These are phyloP conservation scores for Coemansia sp. DNA, from an alignment of 192 early-diverging fungal genomes.

Conservation along the genomic window DNA sequence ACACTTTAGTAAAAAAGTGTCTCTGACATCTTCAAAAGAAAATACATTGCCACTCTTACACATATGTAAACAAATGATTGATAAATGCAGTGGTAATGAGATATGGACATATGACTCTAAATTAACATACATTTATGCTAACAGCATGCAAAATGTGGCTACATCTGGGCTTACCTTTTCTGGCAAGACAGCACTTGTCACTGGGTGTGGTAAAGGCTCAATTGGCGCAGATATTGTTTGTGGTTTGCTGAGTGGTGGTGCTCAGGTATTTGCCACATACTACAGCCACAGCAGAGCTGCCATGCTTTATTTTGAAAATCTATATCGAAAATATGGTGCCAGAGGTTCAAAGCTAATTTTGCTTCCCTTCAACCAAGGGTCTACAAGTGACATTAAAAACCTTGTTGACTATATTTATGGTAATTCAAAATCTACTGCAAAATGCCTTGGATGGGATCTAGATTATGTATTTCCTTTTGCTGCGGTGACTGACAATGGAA, in stretches of 20 bases:
- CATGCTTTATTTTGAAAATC: slow-evolving; percentile 81
- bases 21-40: slow-evolving; percentile 55
- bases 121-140: slow-evolving; percentile 71
- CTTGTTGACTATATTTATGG: slow-evolving; percentile 82
- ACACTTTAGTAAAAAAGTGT: slow-evolving; percentile 66
- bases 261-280: slow-evolving; percentile 86
- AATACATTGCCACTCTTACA: slow-evolving; percentile 42
- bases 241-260: slow-evolving; percentile 87
- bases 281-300: slow-evolving; percentile 71
- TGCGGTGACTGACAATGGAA: slow-evolving; percentile 82
- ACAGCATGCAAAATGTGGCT: slow-evolving; percentile 68
- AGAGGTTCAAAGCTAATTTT: slow-evolving; percentile 81
- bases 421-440: slow-evolving; percentile 52
- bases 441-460: slow-evolving; percentile 78
- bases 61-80: slow-evolving; percentile 5
- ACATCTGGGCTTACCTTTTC: slow-evolving; percentile 79
- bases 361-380: slow-evolving; percentile 95
- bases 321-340: slow-evolving; percentile 84
- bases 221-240: slow-evolving; percentile 90
- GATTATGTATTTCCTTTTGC: slow-evolving; percentile 93
- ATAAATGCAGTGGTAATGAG: slow-evolving; percentile 57
- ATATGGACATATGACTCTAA: slow-evolving; percentile 68
- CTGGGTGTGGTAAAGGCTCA: slow-evolving; percentile 86
- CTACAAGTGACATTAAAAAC: slow-evolving; percentile 72
- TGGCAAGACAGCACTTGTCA: slow-evolving; percentile 78